These are phyloP conservation scores for Xylaria curta DNA, from an alignment of 495 filamentous ascomycete genomes.

Conservation along the genomic window DNA sequence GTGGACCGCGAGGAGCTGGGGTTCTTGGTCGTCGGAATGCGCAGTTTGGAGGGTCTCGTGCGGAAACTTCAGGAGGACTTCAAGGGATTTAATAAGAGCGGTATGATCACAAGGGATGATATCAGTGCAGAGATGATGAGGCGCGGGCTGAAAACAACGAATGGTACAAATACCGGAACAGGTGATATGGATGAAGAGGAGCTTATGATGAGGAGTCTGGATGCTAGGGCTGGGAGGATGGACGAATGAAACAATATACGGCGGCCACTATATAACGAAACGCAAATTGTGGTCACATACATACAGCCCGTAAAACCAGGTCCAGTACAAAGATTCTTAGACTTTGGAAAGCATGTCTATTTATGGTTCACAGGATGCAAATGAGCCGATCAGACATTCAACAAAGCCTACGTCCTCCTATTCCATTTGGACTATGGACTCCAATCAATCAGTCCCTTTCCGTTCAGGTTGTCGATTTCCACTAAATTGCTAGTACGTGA, in stretches of 20 bases:
- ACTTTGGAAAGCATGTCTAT: not conserved
- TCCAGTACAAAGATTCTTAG: not conserved
- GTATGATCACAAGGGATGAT: constrained; percentile 49
- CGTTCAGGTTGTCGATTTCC: not conserved
- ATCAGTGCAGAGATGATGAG: constrained; percentile 53
- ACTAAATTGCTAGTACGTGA: not conserved
- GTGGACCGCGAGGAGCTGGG: constrained; percentile 95
- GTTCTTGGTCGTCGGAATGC: constrained; percentile 87
- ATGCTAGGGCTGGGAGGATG: constrained; percentile 58
- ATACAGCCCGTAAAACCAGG: not conserved
- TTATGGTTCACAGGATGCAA: not conserved
- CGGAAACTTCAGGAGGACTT: constrained; percentile 47
- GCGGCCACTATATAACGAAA: not conserved
- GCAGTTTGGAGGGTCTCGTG: constrained; percentile 78
- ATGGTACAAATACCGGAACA: constrained; percentile 48
- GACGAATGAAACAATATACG: constrained; percentile 27
- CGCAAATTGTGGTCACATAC: not conserved
- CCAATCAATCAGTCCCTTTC: not conserved
- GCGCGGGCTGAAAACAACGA: constrained; percentile 46
- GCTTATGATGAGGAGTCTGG: constrained; percentile 64
- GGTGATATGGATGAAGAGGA: constrained; percentile 62
- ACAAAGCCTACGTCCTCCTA: not conserved
- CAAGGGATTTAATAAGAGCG: constrained; percentile 34
- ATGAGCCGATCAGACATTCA: not conserved
- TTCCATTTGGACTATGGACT: not conserved